Base-by-base conservation (phyloP, 345 rosid genomes). In the Carallia pectinifolia region DNA sequence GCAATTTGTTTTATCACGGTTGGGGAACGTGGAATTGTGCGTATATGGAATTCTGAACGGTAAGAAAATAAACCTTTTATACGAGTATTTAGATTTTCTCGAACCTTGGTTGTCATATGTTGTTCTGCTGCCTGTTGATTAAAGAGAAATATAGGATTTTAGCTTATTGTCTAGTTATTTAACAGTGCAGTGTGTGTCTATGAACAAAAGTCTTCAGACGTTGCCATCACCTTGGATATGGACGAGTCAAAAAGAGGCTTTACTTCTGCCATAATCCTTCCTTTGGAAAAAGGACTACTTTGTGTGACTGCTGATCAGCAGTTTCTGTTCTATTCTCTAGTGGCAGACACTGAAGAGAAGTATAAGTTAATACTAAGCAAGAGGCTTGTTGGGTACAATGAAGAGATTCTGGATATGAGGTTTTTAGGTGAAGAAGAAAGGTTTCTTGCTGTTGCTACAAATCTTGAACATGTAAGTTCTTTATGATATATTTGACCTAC, bases 261-360 rank as follows among this genome's bases (percentile, higher is more conserved):
- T 81, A 85, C 80, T 64, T 85, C 88, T 62, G 97, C 87, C 74
- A 67, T 77, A 23, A 69, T 87, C 74, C 84, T 91, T 74, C 96
- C 98, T 52, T 81, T 76, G 66, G 83, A 85, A 84, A 88, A 67
- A 73, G 98, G 95, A 59, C 79, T 94, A 77, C 85, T 94, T 65
- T 94, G 97, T 76, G 97, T 85, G 81, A 91, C 96, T 60, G 98
- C 96, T 67, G 97, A 94, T 84, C 96, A 94, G 78, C 96, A 94
- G 75, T 85, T 94, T 73, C 79, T 91, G 29, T 75, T 88, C 73
- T 94, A 94, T 76, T 70, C 75, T 58, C 76, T 81, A 15, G 71
- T 61, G 66, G 86, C 76, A 71, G 63, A 77, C 58, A 50, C 63
- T 60, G 89, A 87, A 71, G 90, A 84, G 69, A 78, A 56, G 44